Evolutionary conservation across 2,329 filamentous ascomycete genomes (phyloP), one percentile per base, ranked within the genome.

Genomic region (Parastagonospora avenae): DNA sequence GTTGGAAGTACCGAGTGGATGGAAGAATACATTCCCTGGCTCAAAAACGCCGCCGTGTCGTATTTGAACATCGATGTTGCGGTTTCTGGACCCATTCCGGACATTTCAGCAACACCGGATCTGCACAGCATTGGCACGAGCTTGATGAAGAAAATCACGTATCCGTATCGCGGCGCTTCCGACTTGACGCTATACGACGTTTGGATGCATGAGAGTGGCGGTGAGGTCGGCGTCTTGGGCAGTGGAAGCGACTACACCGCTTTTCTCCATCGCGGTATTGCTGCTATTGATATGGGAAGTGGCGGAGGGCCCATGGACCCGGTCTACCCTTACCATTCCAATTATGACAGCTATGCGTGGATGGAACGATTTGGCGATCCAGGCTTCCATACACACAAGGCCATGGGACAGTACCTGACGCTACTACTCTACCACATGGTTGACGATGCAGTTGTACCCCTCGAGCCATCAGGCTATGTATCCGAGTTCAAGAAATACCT

Each of bases 11-110:
- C 78, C 1, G 78, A 80, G 55, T 80, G 77, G 76, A 74, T 80
- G 39, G 79, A 81, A 55, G 78, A 80, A 55, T 78, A 77, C 62
- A 66, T 79, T 15, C 76, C 75, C 2, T 80, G 78, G 78, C 63
- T 81, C 32, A 75, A 71, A 41, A 70, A 60, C 2, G 70, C 76
- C 4, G 74, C 74, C 2, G 72, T 80, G 3, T 74, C 77, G 0
- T 82, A 83, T 44, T 70, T 83, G 41, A 83, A 83, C 59, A 69
- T 82, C 30, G 80, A 82, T 38, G 72, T 80, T 2, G 80, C 78
- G 0, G 75, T 77, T 2, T 74, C 75, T 5, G 80, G 80, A 0
- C 76, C 72, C 4, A 66, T 74, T 5, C 77, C 70, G 4, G 67
- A 66, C 6, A 49, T 77, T 19, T 62, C 68, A 8, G 75, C 75